These are phyloP conservation scores for Ogataea trehalophila DNA, from an alignment of 805 yeast species.

Conservation along the genomic window DNA sequence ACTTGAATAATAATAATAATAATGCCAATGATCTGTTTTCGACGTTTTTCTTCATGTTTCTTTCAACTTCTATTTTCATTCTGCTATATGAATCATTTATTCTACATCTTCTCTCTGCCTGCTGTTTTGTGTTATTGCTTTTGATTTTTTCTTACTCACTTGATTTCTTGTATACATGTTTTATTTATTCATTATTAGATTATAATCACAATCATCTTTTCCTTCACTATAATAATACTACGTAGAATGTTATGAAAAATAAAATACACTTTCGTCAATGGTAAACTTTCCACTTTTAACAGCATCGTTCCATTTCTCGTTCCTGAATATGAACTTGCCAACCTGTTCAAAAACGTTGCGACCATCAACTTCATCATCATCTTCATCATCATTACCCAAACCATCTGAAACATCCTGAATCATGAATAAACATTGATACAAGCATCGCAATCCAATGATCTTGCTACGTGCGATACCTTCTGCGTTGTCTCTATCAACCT, in stretches of 20 bases:
- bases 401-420: conserved; percentile 8
- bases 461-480: conserved; percentile 24
- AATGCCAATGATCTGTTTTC: too few species aligned
- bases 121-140: background rate
- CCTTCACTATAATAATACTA: background rate
- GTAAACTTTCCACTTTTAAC: conserved; percentile 29
- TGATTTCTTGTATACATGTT: background rate
- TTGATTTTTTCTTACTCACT: background rate
- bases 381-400: background rate
- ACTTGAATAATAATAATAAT: background rate
- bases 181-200: background rate
- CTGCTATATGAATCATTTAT: background rate
- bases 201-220: background rate
- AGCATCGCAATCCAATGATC: conserved; percentile 39
- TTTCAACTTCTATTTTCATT: too few species aligned
- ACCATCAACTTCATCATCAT: background rate
- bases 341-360: conserved; percentile 22
- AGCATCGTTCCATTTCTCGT: conserved; percentile 33
- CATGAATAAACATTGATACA: conserved; percentile 37
- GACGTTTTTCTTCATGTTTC: too few species aligned
- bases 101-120: background rate
- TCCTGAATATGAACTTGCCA: conserved; percentile 43
- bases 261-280: conserved; percentile 36
- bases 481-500: conserved; percentile 34
- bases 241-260: conserved; percentile 1